Evolutionary conservation across 2,329 filamentous ascomycete genomes (phyloP), one percentile per base, ranked within the genome.

Genomic region (Pezicula radicicola): DNA sequence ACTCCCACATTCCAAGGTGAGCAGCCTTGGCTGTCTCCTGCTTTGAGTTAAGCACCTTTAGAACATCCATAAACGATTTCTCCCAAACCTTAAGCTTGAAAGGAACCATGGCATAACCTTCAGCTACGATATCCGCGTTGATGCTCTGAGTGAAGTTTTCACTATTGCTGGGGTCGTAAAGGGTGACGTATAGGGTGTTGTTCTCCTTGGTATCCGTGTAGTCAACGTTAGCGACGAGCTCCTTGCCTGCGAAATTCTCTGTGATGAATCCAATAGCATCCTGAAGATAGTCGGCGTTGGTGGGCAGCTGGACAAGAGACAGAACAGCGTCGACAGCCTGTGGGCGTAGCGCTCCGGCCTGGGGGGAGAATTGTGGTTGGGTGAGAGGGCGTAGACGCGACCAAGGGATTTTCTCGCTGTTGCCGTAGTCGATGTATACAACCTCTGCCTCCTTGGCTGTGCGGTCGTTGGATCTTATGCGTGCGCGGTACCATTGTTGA

Each of bases 341-440:
- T 1, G 89, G 76, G 72, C 89, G 92, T 54, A 99, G 84, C 71
- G 88, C 92, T 69, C 30, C 30, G 12, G 30, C 30, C 12, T 91
- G 83, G 4, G 82, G 75, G 40, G 83, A 83, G 76, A 97, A 99
- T 63, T 92, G 87, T 15, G 83, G 72, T 66, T 90, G 84, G 47
- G 85, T 81, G 46, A 99, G 81, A n/a, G 91, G 79, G 27, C 94
- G 88, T 41, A 99, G 83, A 60, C 83, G 80, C 21, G 84, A 81
- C 91, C 93, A 99, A 0, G 92, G 83, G 52, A 96, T 78, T 66
- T 85, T 87, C 72, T 99, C 94, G 50, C 83, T 87, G 79, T 99
- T 99, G 63, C 94, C 94, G 71, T 95, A 99, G 75, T 99, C 94
- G 56, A 99, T 84, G 72, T 96, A 99, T 43, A 95, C 75, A 25